Evolutionary conservation across 257 asterid species (phyloP).

Genomic region (Ligustrum vulgare): DNA sequence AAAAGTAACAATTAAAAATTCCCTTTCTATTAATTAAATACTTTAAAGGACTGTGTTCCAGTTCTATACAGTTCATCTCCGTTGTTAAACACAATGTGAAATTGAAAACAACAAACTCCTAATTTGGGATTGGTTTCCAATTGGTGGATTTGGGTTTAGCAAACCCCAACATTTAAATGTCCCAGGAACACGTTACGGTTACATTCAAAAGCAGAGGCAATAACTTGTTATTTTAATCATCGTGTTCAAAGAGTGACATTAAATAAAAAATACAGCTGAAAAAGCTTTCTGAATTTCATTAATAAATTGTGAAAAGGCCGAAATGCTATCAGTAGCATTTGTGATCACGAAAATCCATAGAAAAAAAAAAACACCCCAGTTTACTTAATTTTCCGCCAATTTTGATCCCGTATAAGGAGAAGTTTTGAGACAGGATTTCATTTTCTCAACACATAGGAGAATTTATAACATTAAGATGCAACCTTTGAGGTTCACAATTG

Average conservation of each 20-base stretch:
- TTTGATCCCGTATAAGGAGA: not conserved
- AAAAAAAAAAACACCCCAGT: not conserved
- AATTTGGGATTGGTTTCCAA: not conserved
- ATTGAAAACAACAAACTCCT: not conserved
- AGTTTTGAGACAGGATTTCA: not conserved
- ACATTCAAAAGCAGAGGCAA: not conserved
- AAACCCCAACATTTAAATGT: not conserved
- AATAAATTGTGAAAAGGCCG: not conserved
- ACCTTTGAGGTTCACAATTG: not conserved
- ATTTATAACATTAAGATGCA: not conserved
- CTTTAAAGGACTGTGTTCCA: not conserved
- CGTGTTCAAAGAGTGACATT: no score
- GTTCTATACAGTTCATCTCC: not conserved
- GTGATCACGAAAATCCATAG: not conserved
- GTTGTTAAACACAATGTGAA: not conserved
- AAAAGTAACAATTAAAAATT: not conserved
- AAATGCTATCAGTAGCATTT: not conserved
- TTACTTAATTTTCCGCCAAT: not conserved
- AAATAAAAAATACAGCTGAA: not conserved
- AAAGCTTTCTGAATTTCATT: not conserved
- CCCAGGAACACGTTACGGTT: not conserved
- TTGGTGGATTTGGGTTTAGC: not conserved
- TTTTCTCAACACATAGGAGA: not conserved
- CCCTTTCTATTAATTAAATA: not conserved
- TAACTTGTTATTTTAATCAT: no score